Conservation (phyloP, 148 eudicot species). For the Rhododendron ferrugineum region DNA sequence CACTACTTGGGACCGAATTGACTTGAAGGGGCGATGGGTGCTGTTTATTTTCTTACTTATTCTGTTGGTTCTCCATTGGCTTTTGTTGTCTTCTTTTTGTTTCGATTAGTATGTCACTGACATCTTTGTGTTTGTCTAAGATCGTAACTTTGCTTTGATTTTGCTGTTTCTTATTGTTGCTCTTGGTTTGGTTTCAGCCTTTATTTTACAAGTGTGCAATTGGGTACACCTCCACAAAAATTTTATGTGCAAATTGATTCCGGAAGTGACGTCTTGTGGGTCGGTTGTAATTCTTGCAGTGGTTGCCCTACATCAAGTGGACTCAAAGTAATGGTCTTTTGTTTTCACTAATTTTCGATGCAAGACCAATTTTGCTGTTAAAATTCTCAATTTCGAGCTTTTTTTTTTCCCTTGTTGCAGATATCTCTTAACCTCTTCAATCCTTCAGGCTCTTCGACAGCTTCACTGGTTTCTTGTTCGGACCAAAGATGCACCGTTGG, state of each 20-base stretch:
- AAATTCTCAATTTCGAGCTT: background rate
- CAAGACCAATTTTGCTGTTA: background rate
- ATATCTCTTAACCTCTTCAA: slow-evolving; percentile 63
- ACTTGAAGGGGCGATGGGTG: background rate
- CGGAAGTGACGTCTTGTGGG: slow-evolving; percentile 93
- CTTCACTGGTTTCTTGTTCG: slow-evolving; percentile 62
- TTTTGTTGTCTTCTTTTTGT: background rate
- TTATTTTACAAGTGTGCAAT: slow-evolving; percentile 72
- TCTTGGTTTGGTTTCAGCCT: slow-evolving; percentile 39
- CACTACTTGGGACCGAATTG: background rate
- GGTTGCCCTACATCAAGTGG: slow-evolving; percentile 84
- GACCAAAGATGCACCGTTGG: slow-evolving; percentile 58
- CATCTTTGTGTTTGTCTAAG: slow-evolving; percentile 8
- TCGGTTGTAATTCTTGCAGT: slow-evolving; percentile 72
- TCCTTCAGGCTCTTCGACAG: slow-evolving; percentile 63
- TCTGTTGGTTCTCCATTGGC: background rate
- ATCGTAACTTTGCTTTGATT: background rate
- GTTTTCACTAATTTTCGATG: slow-evolving; percentile 46
- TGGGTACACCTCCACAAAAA: slow-evolving; percentile 92
- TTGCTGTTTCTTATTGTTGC: background rate
- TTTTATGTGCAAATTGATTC: slow-evolving; percentile 97
- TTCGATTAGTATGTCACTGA: background rate
- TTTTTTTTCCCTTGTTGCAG: slow-evolving; percentile 20
- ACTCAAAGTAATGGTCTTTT: slow-evolving; percentile 60
- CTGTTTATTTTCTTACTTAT: background rate